Percentiles rank a stretch among this genome's conserved stretches.
Evolutionary conservation across 768 basidiomycete species (phyloP).

Genomic region (Tephrocybe sp.): DNA sequence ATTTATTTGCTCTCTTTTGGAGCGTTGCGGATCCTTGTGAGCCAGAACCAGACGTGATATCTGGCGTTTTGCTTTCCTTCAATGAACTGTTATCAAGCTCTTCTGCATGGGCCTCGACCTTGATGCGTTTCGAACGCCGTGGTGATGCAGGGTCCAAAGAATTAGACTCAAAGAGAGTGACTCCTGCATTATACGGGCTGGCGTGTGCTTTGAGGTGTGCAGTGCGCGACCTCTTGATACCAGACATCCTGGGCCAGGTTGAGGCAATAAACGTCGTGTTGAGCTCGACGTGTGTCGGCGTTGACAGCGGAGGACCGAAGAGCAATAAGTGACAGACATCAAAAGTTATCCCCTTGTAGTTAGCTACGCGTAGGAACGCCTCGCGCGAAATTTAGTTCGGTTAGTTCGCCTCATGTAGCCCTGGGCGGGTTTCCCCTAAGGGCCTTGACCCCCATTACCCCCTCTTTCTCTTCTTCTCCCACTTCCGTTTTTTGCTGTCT

Average conservation of each 20-base stretch:
- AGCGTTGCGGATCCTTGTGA: conserved; percentile 17
- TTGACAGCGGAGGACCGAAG: conserved; percentile 4
- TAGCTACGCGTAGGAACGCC: conserved; percentile 4
- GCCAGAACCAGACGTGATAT: neutral
- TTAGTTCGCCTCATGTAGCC: conserved; percentile 16
- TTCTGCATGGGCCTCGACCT: conserved; percentile 21
- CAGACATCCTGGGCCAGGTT: conserved; percentile 9
- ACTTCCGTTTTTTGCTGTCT: neutral
- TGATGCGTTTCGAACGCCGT: conserved; percentile 30
- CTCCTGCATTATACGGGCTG: conserved; percentile 44
- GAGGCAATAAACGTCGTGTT: conserved; percentile 1
- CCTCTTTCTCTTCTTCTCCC: conserved; percentile 4
- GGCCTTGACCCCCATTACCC: neutral
- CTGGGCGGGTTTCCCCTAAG: conserved; percentile 6
- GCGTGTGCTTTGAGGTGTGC: conserved; percentile 36
- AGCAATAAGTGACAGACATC: no score
- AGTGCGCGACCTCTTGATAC: conserved; percentile 22
- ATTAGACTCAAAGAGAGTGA: conserved; percentile 39
- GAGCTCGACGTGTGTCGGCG: neutral
- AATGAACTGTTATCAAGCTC: conserved; percentile 5
- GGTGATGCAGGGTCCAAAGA: conserved; percentile 20
- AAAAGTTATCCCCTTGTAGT: conserved; percentile 13
- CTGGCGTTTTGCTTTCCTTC: neutral
- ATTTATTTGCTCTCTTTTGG: conserved; percentile 23
- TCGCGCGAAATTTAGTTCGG: conserved; percentile 15